Evolutionary conservation across 2,329 filamentous ascomycete genomes (phyloP).

Genomic region (Fusarium robinianum): DNA sequence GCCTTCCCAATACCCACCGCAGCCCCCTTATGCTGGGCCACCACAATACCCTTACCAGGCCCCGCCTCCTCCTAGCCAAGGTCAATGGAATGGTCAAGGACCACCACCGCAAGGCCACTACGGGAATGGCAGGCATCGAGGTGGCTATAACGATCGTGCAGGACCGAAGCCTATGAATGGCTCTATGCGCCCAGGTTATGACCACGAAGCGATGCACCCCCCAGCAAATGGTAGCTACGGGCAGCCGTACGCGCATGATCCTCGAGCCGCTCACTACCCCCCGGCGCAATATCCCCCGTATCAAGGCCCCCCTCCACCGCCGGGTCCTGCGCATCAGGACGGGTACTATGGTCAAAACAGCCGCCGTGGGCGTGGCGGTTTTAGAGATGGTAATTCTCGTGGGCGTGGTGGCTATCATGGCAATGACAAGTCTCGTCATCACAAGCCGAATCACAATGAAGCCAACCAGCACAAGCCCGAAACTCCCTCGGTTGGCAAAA

Average conservation of each 20-base stretch:
- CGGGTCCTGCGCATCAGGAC: conserved; percentile 42
- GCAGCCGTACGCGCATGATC: conserved; percentile 48
- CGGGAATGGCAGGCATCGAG: conserved; percentile 46
- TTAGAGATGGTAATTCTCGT: conserved; percentile 46
- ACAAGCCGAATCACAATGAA: conserved; percentile 45
- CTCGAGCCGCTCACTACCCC: conserved; percentile 42
- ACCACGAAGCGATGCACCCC: conserved; percentile 41
- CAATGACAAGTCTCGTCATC: conserved; percentile 51
- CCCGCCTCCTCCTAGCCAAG: conserved; percentile 42
- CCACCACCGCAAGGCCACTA: conserved; percentile 45
- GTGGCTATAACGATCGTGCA: conserved; percentile 53
- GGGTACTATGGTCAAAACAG: conserved; percentile 43
- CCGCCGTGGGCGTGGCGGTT: conserved; percentile 44
- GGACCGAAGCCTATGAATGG: conserved; percentile 41
- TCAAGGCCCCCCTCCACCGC: conserved; percentile 45
- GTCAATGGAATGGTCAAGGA: conserved; percentile 43
- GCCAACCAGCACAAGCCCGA: conserved; percentile 42
- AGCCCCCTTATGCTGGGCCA: conserved; percentile 49
- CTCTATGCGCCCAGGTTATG: conserved; percentile 43
- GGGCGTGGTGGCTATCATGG: conserved; percentile 47
- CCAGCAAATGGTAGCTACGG: conserved; percentile 45
- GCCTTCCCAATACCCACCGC: conserved; percentile 49
- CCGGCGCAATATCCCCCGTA: conserved; percentile 47
- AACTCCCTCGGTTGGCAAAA: conserved; percentile 58
- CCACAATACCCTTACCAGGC: conserved; percentile 47